Evolutionary conservation across 495 filamentous ascomycete species (phyloP), one percentile per base, ranked within the genome.

Genomic region (Neurospora sp.): DNA sequence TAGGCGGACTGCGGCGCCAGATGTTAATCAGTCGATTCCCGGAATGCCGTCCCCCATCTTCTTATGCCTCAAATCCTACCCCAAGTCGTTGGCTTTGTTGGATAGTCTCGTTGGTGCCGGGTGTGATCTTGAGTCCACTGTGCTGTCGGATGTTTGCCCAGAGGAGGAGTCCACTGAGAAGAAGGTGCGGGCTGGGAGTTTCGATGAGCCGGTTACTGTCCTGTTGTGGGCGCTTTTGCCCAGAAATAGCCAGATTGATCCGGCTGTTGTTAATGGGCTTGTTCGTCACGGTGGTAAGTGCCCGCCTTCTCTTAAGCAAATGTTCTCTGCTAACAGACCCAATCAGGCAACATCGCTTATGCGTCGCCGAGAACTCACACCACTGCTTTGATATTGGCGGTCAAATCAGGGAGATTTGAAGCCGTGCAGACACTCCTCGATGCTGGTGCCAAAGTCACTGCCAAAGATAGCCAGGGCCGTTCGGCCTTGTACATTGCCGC

Each of bases 201-300:
- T 77, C 3, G 78, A 79, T 40, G 83, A 85, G 42, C 74, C 77
- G 10, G 81, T 81, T 4, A 80, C 80, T 0, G 74, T 83, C 3
- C 74, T 85, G 40, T 80, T 85, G 78, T 84, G 83, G 81, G 74
- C 82, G 4, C 59, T 85, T 7, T 44, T 84, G 7, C 82, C 82
- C 39, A 78, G 81, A 31, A 79, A 82, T 27, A 80, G 80, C 46
- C 74, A 79, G 53, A 80, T 83, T 31, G 78, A 77, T 71, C 76
- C 76, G 4, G 48, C 39, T 2, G 77, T 85, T 10, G 77, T 85
- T n/a, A 72, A 80, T 10, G 73, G 81, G 5, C 38, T 85, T 46
- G 78, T 84, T n/a, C 77, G 77, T 6, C 78, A 80, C 40, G 80
- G 82, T 48, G 76, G 80, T 81, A 77, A 76, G 80, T 69, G 31